Evolutionary conservation across 2,329 filamentous ascomycete genomes (phyloP), one percentile per base, ranked within the genome.

Genomic region (Pezicula radicicola): DNA sequence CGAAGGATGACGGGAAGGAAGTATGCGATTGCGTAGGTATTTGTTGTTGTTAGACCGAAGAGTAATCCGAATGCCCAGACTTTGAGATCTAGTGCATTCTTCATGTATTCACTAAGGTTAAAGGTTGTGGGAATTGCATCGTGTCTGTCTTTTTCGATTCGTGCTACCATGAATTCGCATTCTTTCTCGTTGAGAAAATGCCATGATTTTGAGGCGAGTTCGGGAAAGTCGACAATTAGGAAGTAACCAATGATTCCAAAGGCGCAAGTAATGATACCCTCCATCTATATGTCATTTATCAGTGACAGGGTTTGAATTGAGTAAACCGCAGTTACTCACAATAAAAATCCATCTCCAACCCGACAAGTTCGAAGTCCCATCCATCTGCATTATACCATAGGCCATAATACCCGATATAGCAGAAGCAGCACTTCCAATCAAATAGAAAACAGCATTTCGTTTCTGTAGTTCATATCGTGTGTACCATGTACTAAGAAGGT

Each of bases 1-100:
- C 47, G 15, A 6, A 95, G 80, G 60, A 94, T 89, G 62, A 92
- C 81, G 6, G 89, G 89, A 4, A 92, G 71, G 64, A 92, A 93
- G 68, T 88, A 93, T 2, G 88, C 86, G 8, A 94, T 79, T 0
- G 88, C 83, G 66, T 94, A 94, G 1, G 79, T 79, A 47, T 89
- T 80, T 10, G 87, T 88, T 0, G 88, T 91, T 2, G 81, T 80
- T 67, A 81, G 82, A 71, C 83, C 82, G 64, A 80, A 81, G 59
- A 85, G 75, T 58, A 83, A 59, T 50, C 76, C 81, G 60, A 84
- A 87, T 0, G 68, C 75, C 84, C 84, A 88, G 52, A 86, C 72
- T 66, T 80, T 81, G 72, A 71, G 75, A 69, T 85, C 79, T 2
- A 62, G 53, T 1, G 72, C 77, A 19, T 73, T 72, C 13, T 65